Evolutionary conservation across 345 rosid genomes (phyloP).

Genomic region (Hypericum androsaemum): DNA sequence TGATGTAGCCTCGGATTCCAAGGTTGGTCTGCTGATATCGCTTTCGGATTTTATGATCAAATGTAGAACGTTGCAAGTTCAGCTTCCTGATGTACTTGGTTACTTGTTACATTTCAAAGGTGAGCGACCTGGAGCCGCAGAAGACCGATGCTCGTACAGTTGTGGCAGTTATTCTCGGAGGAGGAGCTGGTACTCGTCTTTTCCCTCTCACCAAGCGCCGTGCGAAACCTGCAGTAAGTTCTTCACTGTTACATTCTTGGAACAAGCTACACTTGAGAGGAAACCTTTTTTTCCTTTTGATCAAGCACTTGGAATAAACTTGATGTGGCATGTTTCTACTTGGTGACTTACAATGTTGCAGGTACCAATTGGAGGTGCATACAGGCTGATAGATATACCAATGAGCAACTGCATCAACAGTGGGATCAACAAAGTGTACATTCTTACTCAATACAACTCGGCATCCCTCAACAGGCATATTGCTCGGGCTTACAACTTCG

Average conservation of each 20-base stretch:
- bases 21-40: too few relatives aligned
- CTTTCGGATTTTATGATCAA: background rate
- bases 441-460: constrained; percentile 89
- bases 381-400: constrained; percentile 92
- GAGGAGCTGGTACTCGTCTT: constrained; percentile 99
- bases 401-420: constrained; percentile 98
- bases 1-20: constrained; percentile 32
- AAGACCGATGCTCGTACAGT: constrained; percentile 64
- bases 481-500: constrained; percentile 71
- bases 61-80: background rate
- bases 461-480: constrained; percentile 86
- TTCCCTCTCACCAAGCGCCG: constrained; percentile 94
- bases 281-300: too few relatives aligned
- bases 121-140: constrained; percentile 58
- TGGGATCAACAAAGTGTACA: constrained; percentile 87
- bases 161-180: constrained; percentile 78
- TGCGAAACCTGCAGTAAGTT: constrained; percentile 84
- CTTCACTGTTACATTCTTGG: background rate
- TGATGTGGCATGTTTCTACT: too few relatives aligned
- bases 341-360: constrained; percentile 12
- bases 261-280: background rate
- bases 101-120: constrained; percentile 23
- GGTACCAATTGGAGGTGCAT: constrained; percentile 93
- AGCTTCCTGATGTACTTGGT: too few relatives aligned
- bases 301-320: too few relatives aligned